These are phyloP conservation scores for Cyamopsis tetragonoloba DNA, from an alignment of 306 rosid species.

Conservation along the genomic window DNA sequence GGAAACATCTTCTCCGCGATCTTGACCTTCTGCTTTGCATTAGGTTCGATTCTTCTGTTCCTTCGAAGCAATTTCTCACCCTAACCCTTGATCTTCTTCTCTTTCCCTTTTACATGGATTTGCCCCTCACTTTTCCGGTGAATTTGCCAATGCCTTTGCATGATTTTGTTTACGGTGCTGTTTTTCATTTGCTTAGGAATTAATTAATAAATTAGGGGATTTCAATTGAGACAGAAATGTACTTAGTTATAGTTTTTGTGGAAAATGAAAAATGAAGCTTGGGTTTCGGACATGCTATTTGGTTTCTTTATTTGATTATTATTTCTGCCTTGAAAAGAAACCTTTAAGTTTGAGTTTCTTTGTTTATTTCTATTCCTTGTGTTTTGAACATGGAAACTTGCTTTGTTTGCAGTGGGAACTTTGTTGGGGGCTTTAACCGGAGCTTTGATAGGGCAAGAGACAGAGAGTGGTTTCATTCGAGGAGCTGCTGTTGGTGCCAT, in stretches of 20 bases:
- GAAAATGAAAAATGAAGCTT: slow-evolving; percentile 9
- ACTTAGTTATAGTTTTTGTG: background rate
- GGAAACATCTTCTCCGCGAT: slow-evolving; percentile 94
- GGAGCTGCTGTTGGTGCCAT: slow-evolving; percentile 99
- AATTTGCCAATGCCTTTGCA: slow-evolving; percentile 22
- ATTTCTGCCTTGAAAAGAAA: background rate
- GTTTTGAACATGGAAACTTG: background rate
- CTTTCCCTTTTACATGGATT: background rate
- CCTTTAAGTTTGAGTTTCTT: background rate
- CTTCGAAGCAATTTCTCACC: background rate
- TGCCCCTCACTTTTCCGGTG: background rate
- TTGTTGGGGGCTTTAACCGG: slow-evolving; percentile 95
- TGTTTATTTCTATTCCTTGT: background rate
- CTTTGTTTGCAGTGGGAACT: slow-evolving; percentile 77
- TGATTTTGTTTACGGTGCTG: background rate
- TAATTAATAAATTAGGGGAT: background rate
- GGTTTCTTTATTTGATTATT: slow-evolving; percentile 20
- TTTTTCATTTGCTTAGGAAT: background rate
- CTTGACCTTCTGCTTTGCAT: slow-evolving; percentile 92
- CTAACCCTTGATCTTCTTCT: slow-evolving; percentile 1
- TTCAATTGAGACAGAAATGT: slow-evolving; percentile 16
- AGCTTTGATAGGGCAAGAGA: slow-evolving; percentile 98
- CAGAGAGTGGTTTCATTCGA: slow-evolving; percentile 95
- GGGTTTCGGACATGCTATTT: slow-evolving; percentile 26
- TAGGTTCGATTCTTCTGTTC: slow-evolving; percentile 48